Base-by-base conservation (phyloP, 495 filamentous ascomycete species). In the Aspergillus biplanus region DNA sequence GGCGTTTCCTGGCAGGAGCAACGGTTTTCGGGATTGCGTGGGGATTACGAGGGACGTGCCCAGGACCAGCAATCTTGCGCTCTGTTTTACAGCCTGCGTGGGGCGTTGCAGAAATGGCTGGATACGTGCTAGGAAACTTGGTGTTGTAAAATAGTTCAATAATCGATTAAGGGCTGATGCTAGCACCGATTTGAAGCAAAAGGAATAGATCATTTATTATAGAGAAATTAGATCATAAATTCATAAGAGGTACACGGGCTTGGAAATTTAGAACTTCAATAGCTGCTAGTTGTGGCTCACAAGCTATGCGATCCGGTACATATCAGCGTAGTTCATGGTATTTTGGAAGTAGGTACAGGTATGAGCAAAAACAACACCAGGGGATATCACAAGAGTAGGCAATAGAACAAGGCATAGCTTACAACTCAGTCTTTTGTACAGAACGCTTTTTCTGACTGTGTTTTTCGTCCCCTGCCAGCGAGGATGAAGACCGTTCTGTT, bases 1-100 rank as follows among this genome's bases (percentile, higher is more conserved):
- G 77, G 75, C 78, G 74, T n/a, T 83, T 88, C 58, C 65, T 86
- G 6, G 65, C 71, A 3, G 85, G 85, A 18, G 76, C 81, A 11
- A 73, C 70, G 31, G 69, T 76, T 1, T 88, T 87, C 67, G 85
- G 85, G 0, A 52, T 86, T 15, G 82, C 77, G 0, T 88, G 84
- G 84, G 85, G 85, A 6, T 62, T 85, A 55, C 70, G 68, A 33
- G 85, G 85, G 1, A 77, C 83, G 3, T 88, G 85, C 63, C 85
- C 85, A 0, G 85, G 85, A 0, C 82, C 85, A 7, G 84, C 78
- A 2, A 68, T 84, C 9, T 61, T 87, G 66, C 77, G 81, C 21
- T 59, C 78, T 6, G 67, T 82, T 7, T 55, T 80, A 9, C 82
- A 84, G 62, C 85, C 85, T 1, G 68, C 67, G 7, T 84, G 81